phyloP scores from a whole-genome alignment of 2,329 filamentous ascomycete genomes.

The Hypoxylon sp. region DNA sequence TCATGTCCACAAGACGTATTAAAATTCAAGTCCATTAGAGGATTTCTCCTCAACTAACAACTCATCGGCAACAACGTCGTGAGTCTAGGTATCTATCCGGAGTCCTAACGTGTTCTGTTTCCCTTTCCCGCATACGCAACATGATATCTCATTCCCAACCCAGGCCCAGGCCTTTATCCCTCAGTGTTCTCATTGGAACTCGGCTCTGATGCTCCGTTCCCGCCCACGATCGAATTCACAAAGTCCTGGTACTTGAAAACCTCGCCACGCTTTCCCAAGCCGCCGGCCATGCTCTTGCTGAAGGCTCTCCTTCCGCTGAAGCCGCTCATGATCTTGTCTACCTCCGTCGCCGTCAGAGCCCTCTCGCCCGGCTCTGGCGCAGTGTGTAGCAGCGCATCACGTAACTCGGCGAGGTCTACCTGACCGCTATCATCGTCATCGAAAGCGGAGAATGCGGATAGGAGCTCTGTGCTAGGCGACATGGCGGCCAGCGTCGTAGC shows the following conservation, averaged over 20 bases:
- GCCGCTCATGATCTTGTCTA: conserved; percentile 86
- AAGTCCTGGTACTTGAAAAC: conserved; percentile 96
- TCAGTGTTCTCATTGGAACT: conserved; percentile 47
- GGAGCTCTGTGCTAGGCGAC: conserved; percentile 79
- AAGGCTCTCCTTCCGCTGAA: conserved; percentile 88
- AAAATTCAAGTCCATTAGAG: too few species aligned
- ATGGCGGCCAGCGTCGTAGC: conserved; percentile 77
- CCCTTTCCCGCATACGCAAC: not conserved
- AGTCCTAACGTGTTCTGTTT: not conserved
- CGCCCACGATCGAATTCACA: conserved; percentile 72
- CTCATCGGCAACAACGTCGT: conserved; percentile 9
- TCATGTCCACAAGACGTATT: too few species aligned
- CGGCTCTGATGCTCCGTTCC: conserved; percentile 47
- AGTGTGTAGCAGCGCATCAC: conserved; percentile 83
- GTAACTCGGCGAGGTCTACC: conserved; percentile 82
- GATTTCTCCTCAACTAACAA: conserved; percentile 10
- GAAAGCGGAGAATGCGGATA: conserved; percentile 92
- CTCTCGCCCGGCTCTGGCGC: conserved; percentile 76
- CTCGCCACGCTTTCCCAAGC: conserved; percentile 75
- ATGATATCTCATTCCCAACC: conserved; percentile 1
- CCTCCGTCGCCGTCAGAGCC: conserved; percentile 72
- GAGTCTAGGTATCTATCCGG: conserved; percentile 4
- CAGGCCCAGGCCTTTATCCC: conserved; percentile 32
- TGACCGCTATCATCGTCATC: conserved; percentile 96
- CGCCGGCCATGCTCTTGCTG: conserved; percentile 60